Evolutionary conservation across 2,329 filamentous ascomycete species (phyloP).

Genomic region (Hypomyces rosellus): DNA sequence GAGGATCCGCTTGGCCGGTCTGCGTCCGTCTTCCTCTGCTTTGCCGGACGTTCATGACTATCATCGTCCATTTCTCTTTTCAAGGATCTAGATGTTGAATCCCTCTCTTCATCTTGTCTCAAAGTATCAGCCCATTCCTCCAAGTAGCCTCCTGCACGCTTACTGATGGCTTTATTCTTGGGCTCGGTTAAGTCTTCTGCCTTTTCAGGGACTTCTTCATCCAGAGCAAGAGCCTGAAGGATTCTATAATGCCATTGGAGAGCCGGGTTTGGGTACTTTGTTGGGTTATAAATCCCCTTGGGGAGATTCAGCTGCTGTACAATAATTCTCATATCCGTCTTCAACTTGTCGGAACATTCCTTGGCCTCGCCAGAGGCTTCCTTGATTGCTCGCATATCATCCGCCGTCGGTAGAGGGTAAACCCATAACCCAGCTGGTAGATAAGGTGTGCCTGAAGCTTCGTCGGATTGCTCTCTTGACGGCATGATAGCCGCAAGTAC

Average conservation of each 20-base stretch:
- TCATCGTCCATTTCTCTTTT: conserved; percentile 48
- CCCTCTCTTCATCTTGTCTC: conserved; percentile 43
- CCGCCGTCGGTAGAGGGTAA: conserved; percentile 78
- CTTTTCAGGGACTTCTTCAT: conserved; percentile 79
- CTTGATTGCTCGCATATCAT: conserved; percentile 75
- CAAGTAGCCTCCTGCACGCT: conserved; percentile 74
- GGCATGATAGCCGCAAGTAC: conserved; percentile 76
- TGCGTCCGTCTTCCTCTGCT: conserved; percentile 36
- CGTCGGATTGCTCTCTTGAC: conserved; percentile 59
- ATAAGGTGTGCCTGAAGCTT: conserved; percentile 58
- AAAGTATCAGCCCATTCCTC: conserved; percentile 69
- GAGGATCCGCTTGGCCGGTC: conserved; percentile 28
- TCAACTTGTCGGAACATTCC: conserved; percentile 60
- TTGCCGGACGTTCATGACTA: conserved; percentile 34
- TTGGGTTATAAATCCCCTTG: conserved; percentile 74
- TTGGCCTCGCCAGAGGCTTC: conserved; percentile 46
- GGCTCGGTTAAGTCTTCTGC: conserved; percentile 73
- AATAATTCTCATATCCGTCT: conserved; percentile 74
- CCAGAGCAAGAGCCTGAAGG: conserved; percentile 81
- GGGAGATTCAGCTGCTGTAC: conserved; percentile 85
- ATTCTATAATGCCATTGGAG: conserved; percentile 98
- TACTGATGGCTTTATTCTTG: conserved; percentile 81
- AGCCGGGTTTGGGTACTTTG: conserved; percentile 83
- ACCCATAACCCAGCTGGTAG: conserved; percentile 85
- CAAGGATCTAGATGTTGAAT: conserved; percentile 33